Evolutionary conservation across 2,329 filamentous ascomycete species (phyloP).

Genomic region (Ophiostoma novo-ulmi): DNA sequence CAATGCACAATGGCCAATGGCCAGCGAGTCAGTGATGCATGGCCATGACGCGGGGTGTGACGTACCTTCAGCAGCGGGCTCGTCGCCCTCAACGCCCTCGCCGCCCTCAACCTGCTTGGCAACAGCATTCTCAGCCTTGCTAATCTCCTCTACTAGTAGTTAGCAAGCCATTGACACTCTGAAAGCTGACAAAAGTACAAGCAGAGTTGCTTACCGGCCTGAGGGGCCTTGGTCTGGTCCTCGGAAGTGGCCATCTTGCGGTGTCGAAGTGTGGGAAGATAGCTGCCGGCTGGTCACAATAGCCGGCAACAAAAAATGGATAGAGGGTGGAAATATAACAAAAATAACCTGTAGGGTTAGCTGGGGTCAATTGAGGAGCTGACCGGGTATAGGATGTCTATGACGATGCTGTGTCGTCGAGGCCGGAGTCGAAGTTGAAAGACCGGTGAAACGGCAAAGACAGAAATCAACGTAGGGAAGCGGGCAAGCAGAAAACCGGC

Average conservation of each 20-base stretch:
- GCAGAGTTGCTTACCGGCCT: conserved; percentile 15
- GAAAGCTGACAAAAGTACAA: neutral
- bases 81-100: conserved; percentile 27
- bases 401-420: neutral
- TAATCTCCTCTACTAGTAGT: conserved; percentile 18
- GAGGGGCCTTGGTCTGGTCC: conserved; percentile 21
- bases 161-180: conserved; percentile 14
- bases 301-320: conserved; percentile 14
- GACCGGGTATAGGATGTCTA: neutral
- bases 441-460: neutral
- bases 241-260: conserved; percentile 22
- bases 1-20: neutral
- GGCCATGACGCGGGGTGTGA: conserved; percentile 14
- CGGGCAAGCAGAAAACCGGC: neutral
- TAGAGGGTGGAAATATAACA: neutral
- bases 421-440: neutral
- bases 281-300: conserved; percentile 16
- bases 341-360: neutral
- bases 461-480: neutral
- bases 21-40: neutral
- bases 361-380: neutral
- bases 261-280: neutral
- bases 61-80: conserved; percentile 35
- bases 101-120: conserved; percentile 26
- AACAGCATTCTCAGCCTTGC: conserved; percentile 24